Conservation (phyloP, 441 rosid species). For the Populus hybrid region DNA sequence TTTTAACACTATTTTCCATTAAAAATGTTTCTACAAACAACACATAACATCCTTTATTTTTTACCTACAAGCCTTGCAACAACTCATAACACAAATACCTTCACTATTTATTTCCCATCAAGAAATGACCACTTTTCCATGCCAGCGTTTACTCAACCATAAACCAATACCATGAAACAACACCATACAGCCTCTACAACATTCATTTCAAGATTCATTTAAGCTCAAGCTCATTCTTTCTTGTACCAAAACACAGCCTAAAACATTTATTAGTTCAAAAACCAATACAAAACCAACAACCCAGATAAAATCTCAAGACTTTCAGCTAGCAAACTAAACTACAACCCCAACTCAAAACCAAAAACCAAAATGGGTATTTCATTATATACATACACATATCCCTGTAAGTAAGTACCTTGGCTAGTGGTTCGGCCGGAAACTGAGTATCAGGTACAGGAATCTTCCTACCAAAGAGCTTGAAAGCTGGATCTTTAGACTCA, state of each 20-base stretch:
- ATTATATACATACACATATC: background rate
- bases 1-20: background rate
- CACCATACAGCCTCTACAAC: background rate
- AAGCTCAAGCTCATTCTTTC: background rate
- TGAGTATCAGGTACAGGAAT: slow-evolving; percentile 47
- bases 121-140: background rate
- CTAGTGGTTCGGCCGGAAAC: slow-evolving; percentile 32
- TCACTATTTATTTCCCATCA: background rate
- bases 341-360: too few relatives aligned
- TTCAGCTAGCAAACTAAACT: background rate
- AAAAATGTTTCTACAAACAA: background rate
- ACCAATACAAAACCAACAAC: background rate
- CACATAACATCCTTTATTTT: background rate
- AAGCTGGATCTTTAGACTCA: slow-evolving; percentile 44
- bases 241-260: background rate
- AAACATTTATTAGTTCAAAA: background rate
- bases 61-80: background rate
- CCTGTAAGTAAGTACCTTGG: slow-evolving; percentile 17
- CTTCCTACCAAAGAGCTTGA: slow-evolving; percentile 70
- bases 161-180: background rate
- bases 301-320: background rate
- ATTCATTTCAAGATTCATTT: background rate
- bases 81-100: background rate
- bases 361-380: background rate
- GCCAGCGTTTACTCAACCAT: background rate